phyloP scores from a whole-genome alignment of 257 asterid species.

The Solanum neorickii region DNA sequence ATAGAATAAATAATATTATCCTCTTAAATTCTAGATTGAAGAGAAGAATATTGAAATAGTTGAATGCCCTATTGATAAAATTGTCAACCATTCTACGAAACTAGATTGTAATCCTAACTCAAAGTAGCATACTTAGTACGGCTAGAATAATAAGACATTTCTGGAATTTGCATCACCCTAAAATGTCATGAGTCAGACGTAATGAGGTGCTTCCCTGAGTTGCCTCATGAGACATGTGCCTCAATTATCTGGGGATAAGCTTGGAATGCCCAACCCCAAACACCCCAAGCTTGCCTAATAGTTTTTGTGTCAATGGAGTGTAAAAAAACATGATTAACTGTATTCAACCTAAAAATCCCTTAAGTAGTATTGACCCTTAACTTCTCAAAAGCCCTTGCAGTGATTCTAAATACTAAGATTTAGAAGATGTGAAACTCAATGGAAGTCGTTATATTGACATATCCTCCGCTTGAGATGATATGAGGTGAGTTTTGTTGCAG shows the following conservation, averaged over 20 bases:
- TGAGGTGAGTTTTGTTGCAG: neutral
- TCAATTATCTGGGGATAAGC: neutral
- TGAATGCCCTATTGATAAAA: neutral
- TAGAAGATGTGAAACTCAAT: neutral
- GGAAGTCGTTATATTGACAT: neutral
- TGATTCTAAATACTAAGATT: neutral
- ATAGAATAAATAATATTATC: neutral
- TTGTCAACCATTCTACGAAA: neutral
- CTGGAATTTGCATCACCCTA: neutral
- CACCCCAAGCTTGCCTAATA: neutral
- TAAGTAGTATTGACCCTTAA: neutral
- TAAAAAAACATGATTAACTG: neutral
- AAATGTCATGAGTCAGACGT: neutral
- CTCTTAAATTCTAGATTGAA: neutral
- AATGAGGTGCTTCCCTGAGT: neutral
- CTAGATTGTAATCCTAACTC: neutral
- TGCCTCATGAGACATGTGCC: neutral
- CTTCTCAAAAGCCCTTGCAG: neutral
- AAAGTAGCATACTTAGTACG: neutral
- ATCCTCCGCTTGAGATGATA: neutral
- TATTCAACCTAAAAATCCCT: neutral
- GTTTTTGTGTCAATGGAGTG: neutral
- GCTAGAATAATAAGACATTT: neutral
- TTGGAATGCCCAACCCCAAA: neutral
- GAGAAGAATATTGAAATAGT: neutral